Percentiles rank a stretch among this genome's conserved stretches.
Evolutionary conservation across 495 filamentous ascomycete species (phyloP).

Genomic region (Tricharina praecox): DNA sequence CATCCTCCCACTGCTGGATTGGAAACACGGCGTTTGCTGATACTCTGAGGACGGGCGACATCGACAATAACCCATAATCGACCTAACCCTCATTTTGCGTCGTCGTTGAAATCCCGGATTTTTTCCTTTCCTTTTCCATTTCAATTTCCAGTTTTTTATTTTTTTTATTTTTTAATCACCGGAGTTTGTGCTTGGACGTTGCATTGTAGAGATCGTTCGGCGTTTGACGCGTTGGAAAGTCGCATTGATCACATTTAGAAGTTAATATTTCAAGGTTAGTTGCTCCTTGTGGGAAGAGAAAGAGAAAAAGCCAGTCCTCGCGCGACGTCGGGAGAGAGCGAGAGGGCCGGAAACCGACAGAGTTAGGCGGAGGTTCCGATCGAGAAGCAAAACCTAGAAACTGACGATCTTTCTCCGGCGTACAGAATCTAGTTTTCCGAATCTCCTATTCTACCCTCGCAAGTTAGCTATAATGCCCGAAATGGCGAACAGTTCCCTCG

Average conservation of each 20-base stretch:
- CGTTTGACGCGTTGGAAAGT: no score
- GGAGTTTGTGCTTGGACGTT: not conserved
- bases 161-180: constrained; percentile 1
- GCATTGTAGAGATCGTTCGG: constrained; percentile 6
- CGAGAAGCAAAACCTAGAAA: no score
- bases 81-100: constrained; percentile 2
- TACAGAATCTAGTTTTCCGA: not conserved
- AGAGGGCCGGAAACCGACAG: no score
- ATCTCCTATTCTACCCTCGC: no score
- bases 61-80: no score
- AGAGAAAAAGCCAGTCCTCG: no score
- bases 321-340: no score
- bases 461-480: constrained; percentile 14
- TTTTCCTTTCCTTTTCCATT: not conserved
- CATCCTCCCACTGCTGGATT: not conserved
- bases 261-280: constrained; percentile 1
- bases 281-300: no score
- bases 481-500: constrained; percentile 22
- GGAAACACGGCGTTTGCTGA: not conserved
- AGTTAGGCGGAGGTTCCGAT: no score
- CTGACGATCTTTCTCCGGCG: no score
- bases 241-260: not conserved
- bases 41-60: not conserved
- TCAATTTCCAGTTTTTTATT: not conserved
- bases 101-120: no score